Evolutionary conservation across 495 filamentous ascomycete genomes (phyloP), one percentile per base, ranked within the genome.

Genomic region (Bombardia bombarda): DNA sequence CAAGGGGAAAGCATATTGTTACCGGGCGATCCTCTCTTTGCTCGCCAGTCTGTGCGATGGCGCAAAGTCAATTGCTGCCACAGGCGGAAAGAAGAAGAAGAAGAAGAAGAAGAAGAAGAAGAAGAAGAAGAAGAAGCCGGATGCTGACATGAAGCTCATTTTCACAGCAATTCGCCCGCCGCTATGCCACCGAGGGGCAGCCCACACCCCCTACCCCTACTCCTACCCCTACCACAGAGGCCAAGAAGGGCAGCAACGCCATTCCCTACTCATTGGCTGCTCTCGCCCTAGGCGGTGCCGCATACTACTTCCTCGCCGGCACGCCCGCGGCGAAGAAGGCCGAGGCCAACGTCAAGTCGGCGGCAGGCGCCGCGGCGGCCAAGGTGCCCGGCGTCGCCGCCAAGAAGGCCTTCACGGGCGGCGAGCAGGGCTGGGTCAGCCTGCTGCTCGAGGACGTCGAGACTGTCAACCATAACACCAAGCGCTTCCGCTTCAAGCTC

Each of bases 381-480:
- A 42, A 38, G 46, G 40, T 48, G 25, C 46, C 52, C 45, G 45
- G 44, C 20, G 42, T 32, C 31, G 53, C 52, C n/a, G 55, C 53
- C 26, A 80, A 78, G 60, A 52, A 62, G 36, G 72, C 84, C 24
- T 86, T 98, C 63, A 83, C 72, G 14, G 93, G 90, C 44, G 87
- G 89, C 32, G 84, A 90, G 37, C 80, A 92, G 65, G 90, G 87
- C 53, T 94, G 85, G 65, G 63, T 95, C 32, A 75, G 78, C 47
- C 77, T 94, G 49, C 79, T 82, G 69, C 74, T 98, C 33, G 79
- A 86, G 32, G 75, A 79, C n/a, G 74, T 87, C 49, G 83, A 87
- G 66, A 55, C 61, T 12, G 61, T 95, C 65, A 94, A 83, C 68
- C 80, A 84, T 69, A 95, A 95, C 73, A 89, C 87, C 43, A 95